phyloP scores from a whole-genome alignment of 2,329 filamentous ascomycete genomes.

The Colletotrichum destructivum region DNA sequence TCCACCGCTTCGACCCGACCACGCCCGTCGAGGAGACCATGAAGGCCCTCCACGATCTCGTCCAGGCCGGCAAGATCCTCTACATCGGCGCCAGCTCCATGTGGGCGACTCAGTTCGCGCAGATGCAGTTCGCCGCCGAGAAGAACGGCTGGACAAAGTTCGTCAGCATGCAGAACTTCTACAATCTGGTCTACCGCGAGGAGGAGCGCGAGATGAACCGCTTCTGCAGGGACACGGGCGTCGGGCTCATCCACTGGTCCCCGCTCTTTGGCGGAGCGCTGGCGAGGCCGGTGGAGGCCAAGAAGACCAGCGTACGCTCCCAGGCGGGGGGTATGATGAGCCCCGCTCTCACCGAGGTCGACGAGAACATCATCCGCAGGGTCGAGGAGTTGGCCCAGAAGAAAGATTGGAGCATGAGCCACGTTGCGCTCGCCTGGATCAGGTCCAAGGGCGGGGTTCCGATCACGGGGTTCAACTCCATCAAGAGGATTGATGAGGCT shows the following conservation, averaged over 20 bases:
- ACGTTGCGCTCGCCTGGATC: constrained; percentile 37
- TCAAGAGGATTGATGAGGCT: constrained; percentile 36
- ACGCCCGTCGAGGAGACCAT: constrained; percentile 71
- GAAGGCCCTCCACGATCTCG: constrained; percentile 72
- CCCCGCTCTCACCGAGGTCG: constrained; percentile 13
- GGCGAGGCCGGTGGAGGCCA: constrained; percentile 12
- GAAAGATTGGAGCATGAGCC: constrained; percentile 40
- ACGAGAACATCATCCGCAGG: constrained; percentile 34
- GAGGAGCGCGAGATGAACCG: constrained; percentile 66
- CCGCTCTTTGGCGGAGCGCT: constrained; percentile 35
- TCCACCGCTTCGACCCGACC: constrained; percentile 72
- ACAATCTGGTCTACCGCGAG: constrained; percentile 71
- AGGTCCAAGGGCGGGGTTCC: constrained; percentile 34
- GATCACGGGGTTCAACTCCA: constrained; percentile 37
- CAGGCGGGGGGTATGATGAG: background rate
- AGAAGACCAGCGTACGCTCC: constrained; percentile 11
- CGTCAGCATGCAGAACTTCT: constrained; percentile 70
- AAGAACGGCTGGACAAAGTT: constrained; percentile 71
- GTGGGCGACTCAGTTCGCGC: constrained; percentile 39
- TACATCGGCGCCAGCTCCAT: constrained; percentile 42
- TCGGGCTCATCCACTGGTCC: constrained; percentile 49
- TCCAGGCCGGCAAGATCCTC: constrained; percentile 68
- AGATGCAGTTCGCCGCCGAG: constrained; percentile 66
- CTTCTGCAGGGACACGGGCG: constrained; percentile 58
- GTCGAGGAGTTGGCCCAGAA: constrained; percentile 37